Evolutionary conservation across 2,329 filamentous ascomycete genomes (phyloP), one percentile per base, ranked within the genome.

Genomic region (Waltergamsia citrina): DNA sequence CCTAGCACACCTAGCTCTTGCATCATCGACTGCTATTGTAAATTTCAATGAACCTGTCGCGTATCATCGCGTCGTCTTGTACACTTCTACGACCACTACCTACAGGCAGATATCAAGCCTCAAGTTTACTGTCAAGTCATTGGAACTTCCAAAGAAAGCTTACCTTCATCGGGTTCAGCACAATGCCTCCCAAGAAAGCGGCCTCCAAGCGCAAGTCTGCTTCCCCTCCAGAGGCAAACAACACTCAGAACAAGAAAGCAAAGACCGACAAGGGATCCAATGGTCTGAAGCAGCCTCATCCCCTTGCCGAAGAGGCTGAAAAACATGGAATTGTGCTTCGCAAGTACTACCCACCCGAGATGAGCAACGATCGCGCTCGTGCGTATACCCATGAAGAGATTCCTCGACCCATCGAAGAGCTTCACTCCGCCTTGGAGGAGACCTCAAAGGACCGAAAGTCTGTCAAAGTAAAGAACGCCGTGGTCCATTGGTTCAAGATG

Each of bases 401-500:
- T 4, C 70, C 78, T 4, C 75, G 82, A 0, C 88, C 87, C 0
- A 81, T 93, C 15, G 76, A 87, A 45, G 55, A 71, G 1, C 66
- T 94, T 3, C 53, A 75, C 6, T 53, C 62, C 1, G 76, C 78
- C 0, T 63, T 87, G 5, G 52, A 65, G 17, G 71, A 78, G 3
- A 92, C 85, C 0, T 57, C 65, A 3, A 46, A 57, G 0, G 52
- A 57, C 23, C 69, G 83, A 7, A 60, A 65, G 19, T 54, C 60
- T 2, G 67, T 82, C 10, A 41, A 59, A 2, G 60, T 68, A 1
- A 71, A 72, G 20, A 62, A 73, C 18, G 74, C 78, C 0, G 80
- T 94, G 0, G 73, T 94, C 1, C 85, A 94, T 57, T 94, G 87
- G 87, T 94, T 90, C 64, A 93, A 92, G 58, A 77, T 74, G 48